Evolutionary conservation across 2,329 filamentous ascomycete species (phyloP), one percentile per base, ranked within the genome.

Genomic region (Fusarium hainanense): DNA sequence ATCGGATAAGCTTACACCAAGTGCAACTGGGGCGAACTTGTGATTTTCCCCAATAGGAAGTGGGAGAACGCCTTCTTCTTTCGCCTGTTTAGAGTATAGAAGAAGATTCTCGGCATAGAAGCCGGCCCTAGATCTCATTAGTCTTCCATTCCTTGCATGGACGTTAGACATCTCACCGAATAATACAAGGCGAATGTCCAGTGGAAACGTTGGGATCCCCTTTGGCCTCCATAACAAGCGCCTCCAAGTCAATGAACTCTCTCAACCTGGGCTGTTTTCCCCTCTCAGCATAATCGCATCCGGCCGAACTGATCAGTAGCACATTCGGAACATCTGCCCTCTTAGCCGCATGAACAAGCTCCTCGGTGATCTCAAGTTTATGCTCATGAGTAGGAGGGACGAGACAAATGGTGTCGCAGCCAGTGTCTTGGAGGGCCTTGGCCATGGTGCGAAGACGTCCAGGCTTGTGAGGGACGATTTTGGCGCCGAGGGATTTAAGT

Each of bases 221-320:
- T 66, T 87, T 86, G 10, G 76, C 58, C 8, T 74, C 73, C 70
- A 86, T 66, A 16, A 84, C 79, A 51, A 80, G 37, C 11, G 68
- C 73, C 74, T 87, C 85, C 7, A 87, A 71, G 50, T 86, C 82
- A 47, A 87, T 81, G 67, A 87, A 87, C 76, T 86, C 82, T 1
- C 85, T 77, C 30, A 87, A 72, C 3, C 79, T 75, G 4, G 84
- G 85, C 77, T 87, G 85, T 68, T 77, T 83, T 30, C 82, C 70
- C 9, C 78, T 73, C 67, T 85, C 83, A 0, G 85, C 85, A 55
- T 86, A 82, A 13, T 54, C 60, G 10, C 61, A 66, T 0, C 63
- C 63, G 0, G 54, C 60, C 7, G 63, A 66, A 9, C 63, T 66
- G 4, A 66, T 65, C 20, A 66, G 30, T 13, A 63, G 56, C 13